phyloP scores from a whole-genome alignment of 2,329 filamentous ascomycete species.

The Ophiostoma novo-ulmi region DNA sequence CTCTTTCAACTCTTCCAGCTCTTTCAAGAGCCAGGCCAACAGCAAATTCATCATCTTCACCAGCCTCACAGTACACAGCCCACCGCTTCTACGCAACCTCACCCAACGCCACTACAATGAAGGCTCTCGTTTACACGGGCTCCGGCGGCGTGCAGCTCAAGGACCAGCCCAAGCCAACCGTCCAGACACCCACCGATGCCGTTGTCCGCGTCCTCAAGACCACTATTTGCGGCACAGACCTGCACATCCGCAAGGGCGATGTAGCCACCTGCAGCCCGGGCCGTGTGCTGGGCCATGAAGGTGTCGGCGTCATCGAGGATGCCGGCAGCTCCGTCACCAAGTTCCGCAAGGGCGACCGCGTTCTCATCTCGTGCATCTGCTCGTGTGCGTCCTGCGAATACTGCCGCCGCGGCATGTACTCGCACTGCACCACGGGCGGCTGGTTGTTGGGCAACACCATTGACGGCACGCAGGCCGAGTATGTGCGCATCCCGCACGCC shows the following conservation, averaged over 20 bases:
- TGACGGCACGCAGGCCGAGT: constrained; percentile 54
- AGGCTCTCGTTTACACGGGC: constrained; percentile 43
- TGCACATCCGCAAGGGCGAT: constrained; percentile 52
- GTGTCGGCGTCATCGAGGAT: constrained; percentile 45
- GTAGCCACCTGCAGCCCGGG: constrained; percentile 45
- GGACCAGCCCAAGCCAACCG: constrained; percentile 40
- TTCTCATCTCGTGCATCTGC: constrained; percentile 49
- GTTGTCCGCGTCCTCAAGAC: constrained; percentile 45
- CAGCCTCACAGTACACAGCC: background rate
- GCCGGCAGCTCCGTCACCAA: constrained; percentile 42
- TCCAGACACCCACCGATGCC: constrained; percentile 44
- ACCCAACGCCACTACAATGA: constrained; percentile 37
- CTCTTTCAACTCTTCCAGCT: background rate
- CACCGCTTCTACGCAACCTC: background rate
- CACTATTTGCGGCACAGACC: constrained; percentile 51
- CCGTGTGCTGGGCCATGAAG: constrained; percentile 49
- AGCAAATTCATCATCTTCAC: background rate
- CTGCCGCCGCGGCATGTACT: constrained; percentile 47
- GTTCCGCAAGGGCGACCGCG: constrained; percentile 46
- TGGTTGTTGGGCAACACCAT: constrained; percentile 51
- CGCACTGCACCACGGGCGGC: constrained; percentile 49
- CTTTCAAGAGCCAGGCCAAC: background rate
- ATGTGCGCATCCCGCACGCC: constrained; percentile 48
- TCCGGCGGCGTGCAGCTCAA: constrained; percentile 36
- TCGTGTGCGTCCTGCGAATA: constrained; percentile 48